These are phyloP conservation scores for Aspergillus pseudoglaucus DNA, from an alignment of 2,329 filamentous ascomycete genomes.

Conservation along the genomic window DNA sequence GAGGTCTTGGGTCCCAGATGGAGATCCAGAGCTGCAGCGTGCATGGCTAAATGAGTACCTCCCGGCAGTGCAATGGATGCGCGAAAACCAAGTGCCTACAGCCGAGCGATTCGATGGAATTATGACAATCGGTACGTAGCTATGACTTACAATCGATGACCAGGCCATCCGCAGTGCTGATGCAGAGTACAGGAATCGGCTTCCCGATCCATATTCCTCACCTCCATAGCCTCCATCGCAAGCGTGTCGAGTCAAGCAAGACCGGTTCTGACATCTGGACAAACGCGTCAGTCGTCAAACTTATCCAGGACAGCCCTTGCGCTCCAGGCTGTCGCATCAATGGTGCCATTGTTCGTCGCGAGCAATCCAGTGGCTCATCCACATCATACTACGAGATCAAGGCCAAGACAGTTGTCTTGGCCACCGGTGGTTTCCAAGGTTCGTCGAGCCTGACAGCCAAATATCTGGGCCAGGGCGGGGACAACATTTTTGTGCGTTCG, in stretches of 20 bases:
- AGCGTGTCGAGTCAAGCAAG: conserved; percentile 12
- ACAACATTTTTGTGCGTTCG: conserved; percentile 22
- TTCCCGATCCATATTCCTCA: conserved; percentile 21
- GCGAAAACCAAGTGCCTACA: conserved; percentile 18
- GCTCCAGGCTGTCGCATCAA: conserved; percentile 15
- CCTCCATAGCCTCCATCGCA: conserved; percentile 14
- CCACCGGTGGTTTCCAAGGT: conserved; percentile 22
- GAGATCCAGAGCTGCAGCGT: conserved; percentile 16
- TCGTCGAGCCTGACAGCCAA: conserved; percentile 13
- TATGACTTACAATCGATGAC: too few relatives aligned
- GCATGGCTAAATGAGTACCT: conserved; percentile 22
- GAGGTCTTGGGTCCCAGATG: conserved; percentile 19
- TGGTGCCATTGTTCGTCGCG: conserved; percentile 16
- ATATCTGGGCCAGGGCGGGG: conserved; percentile 17
- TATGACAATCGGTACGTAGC: conserved; percentile 20
- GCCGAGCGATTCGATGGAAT: conserved; percentile 20
- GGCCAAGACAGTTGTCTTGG: conserved; percentile 17
- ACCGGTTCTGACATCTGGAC: conserved; percentile 14
- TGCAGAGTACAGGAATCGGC: conserved; percentile 13
- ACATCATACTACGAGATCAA: conserved; percentile 11
- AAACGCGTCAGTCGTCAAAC: conserved; percentile 15
- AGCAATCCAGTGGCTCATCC: not conserved
- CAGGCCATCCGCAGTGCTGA: too few relatives aligned
- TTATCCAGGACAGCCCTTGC: conserved; percentile 14
- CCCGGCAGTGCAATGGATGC: conserved; percentile 24